A percentile compares a stretch with the other conserved stretches of the same genome.
phyloP scores from a whole-genome alignment of 2,329 filamentous ascomycete species.

The Gyromitra esculenta region DNA sequence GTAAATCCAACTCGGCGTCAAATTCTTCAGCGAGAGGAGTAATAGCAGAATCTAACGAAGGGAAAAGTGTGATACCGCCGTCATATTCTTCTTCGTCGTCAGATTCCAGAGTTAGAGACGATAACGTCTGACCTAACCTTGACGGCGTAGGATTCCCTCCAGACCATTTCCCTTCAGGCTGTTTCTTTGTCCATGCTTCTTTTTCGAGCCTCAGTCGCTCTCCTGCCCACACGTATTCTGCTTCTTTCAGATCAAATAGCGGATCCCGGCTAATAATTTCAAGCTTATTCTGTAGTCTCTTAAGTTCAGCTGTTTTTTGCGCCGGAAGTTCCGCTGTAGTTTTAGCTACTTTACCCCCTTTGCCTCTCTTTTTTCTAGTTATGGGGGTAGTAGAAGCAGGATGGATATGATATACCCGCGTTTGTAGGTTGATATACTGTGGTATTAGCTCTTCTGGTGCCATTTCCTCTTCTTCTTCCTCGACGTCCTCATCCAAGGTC shows the following conservation, averaged over 20 bases:
- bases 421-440: conserved; percentile 79
- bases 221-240: conserved; percentile 63
- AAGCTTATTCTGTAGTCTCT: conserved; percentile 53
- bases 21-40: conserved; percentile 42
- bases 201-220: conserved; percentile 57
- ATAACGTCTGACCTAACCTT: not conserved
- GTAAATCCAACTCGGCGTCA: conserved; percentile 60
- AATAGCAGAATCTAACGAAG: not conserved
- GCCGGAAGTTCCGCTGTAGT: conserved; percentile 53
- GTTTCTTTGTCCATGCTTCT: conserved; percentile 54
- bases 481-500: not conserved
- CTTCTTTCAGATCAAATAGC: conserved; percentile 64
- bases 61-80: conserved; percentile 10
- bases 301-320: conserved; percentile 49
- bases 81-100: conserved; percentile 56
- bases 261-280: conserved; percentile 60
- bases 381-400: conserved; percentile 61
- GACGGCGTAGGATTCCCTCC: conserved; percentile 50
- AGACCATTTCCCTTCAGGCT: conserved; percentile 53
- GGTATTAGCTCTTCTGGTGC: conserved; percentile 79
- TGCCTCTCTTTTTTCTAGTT: conserved; percentile 58
- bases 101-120: conserved; percentile 2
- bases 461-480: conserved; percentile 62
- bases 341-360: conserved; percentile 60
- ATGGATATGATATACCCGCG: conserved; percentile 71